A percentile compares a stretch with the other conserved stretches of the same genome.
Evolutionary conservation across 306 rosid genomes (phyloP).

Genomic region (Luffa aegyptiaca): DNA sequence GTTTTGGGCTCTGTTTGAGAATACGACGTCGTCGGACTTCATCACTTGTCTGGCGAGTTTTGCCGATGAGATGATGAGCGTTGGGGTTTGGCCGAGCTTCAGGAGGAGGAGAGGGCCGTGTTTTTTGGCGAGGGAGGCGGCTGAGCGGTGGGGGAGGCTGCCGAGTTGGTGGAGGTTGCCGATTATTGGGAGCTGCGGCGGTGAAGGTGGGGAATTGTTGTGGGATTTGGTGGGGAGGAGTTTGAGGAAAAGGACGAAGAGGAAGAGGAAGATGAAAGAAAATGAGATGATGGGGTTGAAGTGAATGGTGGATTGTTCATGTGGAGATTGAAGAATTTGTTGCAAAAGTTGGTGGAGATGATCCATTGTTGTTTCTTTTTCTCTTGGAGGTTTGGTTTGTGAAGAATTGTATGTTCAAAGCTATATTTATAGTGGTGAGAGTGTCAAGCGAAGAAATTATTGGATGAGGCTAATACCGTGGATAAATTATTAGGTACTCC

Average conservation of each 20-base stretch:
- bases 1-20: background rate
- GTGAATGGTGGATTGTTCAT: background rate
- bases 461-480: no score
- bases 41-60: background rate
- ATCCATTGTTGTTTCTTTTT: background rate
- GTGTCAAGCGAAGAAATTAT: no score
- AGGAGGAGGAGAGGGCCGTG: constrained; percentile 45
- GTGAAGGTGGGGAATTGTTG: background rate
- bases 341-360: background rate
- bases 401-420: background rate
- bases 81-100: constrained; percentile 30
- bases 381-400: background rate
- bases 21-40: background rate
- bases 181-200: constrained; percentile 24
- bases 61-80: background rate
- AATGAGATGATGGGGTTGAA: background rate
- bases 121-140: constrained; percentile 16
- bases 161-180: constrained; percentile 49
- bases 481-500: no score
- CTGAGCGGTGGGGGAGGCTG: constrained; percentile 19
- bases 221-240: background rate
- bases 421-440: background rate
- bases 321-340: background rate
- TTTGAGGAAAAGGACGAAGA: background rate
- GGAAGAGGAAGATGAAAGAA: background rate